Base-by-base conservation (phyloP, 164 flowering plant species). In the Pachysandra terminalis region DNA sequence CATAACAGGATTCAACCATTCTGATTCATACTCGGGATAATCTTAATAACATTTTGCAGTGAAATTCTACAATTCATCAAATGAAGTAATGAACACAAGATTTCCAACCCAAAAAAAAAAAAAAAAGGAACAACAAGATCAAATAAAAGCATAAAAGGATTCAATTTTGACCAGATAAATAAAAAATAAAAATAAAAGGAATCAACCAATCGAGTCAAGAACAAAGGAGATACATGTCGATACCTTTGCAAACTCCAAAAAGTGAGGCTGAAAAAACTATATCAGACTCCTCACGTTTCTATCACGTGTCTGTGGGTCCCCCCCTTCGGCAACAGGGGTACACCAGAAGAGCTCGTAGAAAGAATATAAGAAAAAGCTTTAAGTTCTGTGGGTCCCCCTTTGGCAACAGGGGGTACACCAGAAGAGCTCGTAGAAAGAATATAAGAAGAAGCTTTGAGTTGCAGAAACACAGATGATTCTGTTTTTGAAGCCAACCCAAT, bases 221-320 rank as follows among this genome's bases (percentile, higher is more conserved):
- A 26, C 1, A 1, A n/a, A 19, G 22, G 12, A 19, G 0, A 54
- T 9, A n/a, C 51, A 22, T 23, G 17, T 5, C 19, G 0, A 66
- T 37, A 68, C 71, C 65, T 52, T 14, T 16, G 17, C 61, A 66
- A 16, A 26, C 40, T 19, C 24, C 40, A 23, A 24, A 56, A 23
- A 19, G 53, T 1, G 58, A 28, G 40, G 52, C 58, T 21, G 24
- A 25, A n/a, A 68, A 2, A 12, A 48, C n/a, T n/a, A n/a, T n/a
- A n/a, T n/a, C n/a, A n/a, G n/a, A n/a, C n/a, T n/a, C n/a, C n/a
- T n/a, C n/a, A n/a, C n/a, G n/a, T n/a, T n/a, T n/a, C n/a, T n/a
- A n/a, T n/a, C n/a, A n/a, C n/a, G n/a, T n/a, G n/a, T n/a, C n/a
- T n/a, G n/a, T n/a, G n/a, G n/a, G n/a, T n/a, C n/a, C 8, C 12